phyloP scores from a whole-genome alignment of 2,329 filamentous ascomycete species.

The Thelonectria blattea region DNA sequence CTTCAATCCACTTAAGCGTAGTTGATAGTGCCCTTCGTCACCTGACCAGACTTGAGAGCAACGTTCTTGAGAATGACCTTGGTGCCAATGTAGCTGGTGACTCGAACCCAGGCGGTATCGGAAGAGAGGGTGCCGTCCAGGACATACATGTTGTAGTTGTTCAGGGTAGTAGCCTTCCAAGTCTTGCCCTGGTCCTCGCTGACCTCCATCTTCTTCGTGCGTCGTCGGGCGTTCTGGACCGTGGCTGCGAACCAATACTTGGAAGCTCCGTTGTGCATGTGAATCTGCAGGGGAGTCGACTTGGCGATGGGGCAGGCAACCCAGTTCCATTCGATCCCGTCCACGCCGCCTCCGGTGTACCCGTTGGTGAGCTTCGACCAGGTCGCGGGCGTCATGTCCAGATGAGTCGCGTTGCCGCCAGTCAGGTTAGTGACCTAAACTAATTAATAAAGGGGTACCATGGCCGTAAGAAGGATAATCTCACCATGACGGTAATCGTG shows the following conservation, averaged over 20 bases:
- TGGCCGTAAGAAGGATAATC: not conserved
- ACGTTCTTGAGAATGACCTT: not conserved
- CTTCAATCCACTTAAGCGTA: not conserved
- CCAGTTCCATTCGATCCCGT: constrained; percentile 7
- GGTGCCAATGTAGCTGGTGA: not conserved
- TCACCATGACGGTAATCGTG: not conserved
- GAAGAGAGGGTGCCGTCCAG: not conserved
- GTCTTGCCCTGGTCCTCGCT: not conserved
- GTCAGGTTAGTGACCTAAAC: not conserved
- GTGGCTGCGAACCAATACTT: constrained; percentile 6
- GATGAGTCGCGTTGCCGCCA: constrained; percentile 4
- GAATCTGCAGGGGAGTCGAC: not conserved
- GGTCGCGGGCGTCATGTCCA: constrained; percentile 2
- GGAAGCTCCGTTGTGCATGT: constrained; percentile 3
- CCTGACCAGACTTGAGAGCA: not conserved
- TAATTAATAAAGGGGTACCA: not conserved
- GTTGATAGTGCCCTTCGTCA: not conserved
- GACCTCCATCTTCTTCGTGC: not conserved
- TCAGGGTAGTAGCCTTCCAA: not conserved
- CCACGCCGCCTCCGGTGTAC: not conserved
- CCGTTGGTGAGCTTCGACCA: constrained; percentile 5
- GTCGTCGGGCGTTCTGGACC: not conserved
- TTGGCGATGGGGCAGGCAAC: not conserved
- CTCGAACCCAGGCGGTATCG: constrained; percentile 1
- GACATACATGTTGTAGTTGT: constrained; percentile 2